Base-by-base conservation (phyloP, 345 rosid genomes). In the Chamaenerion angustifolium region DNA sequence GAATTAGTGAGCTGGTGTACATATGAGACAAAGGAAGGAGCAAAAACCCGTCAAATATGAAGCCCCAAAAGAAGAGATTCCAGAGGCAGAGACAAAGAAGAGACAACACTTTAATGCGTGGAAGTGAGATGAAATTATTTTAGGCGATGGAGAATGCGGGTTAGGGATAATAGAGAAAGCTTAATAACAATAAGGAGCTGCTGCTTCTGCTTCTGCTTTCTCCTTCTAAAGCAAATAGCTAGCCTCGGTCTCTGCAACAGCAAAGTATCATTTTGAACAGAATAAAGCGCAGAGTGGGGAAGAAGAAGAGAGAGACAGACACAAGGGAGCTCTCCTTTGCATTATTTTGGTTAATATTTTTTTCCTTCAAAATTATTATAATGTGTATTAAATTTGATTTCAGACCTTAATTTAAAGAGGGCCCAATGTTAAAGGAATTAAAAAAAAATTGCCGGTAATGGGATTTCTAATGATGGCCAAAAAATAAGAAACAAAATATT, bases 221-320 rank as follows among this genome's bases (percentile, higher is more conserved):
- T 67, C 76, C 63, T 58, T 63, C 58, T 58, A 70, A 63, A 58
- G 58, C 63, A 52, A 64, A 63, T 57, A 62, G 84, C 68, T 57
- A 62, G 84, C 68, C 81, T 81, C 88, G 95, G 79, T 76, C 71
- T 78, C 64, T 65, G 72, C 64, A 73, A 76, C 88, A 71, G 71
- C 78, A 70, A 78, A 75, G 84, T 59, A 64, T 64, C 61, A 46
- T 68, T 79, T 83, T 81, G 84, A 79, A 83, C 88, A 78, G 87
- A 80, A 75, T 83, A 86, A 86, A 90, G 95, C 65, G 84, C 55
- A 56, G 55, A 58, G 64, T 43, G 19, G 42, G n/a, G 17, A 23
- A 50, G 66, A 67, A 67, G 60, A 62, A 49, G 48, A 59, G 18
- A 48, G 41, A 49, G 52, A 48, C 43, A 12, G 43, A 25, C 25